Conservation (phyloP, 2,329 filamentous ascomycete species). For the Hypoxylon sp. region DNA sequence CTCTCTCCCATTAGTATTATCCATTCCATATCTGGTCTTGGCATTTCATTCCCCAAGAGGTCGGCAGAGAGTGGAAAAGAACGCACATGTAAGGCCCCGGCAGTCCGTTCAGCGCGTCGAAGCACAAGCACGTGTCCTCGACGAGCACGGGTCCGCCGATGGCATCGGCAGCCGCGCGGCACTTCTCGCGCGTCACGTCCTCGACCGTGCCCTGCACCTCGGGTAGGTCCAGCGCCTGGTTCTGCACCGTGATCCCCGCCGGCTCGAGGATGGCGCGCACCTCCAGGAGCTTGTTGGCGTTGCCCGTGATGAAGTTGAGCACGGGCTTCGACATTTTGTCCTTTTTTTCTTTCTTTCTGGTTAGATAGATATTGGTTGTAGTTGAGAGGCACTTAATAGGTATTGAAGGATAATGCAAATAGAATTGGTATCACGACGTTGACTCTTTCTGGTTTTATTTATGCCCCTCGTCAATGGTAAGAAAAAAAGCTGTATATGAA, state of each 20-base stretch:
- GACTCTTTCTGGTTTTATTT: background rate
- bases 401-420: too few species aligned
- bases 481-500: constrained; percentile 21
- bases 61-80: constrained; percentile 2
- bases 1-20: too few species aligned
- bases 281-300: constrained; percentile 91
- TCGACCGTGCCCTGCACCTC: constrained; percentile 94
- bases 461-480: background rate
- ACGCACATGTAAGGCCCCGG: constrained; percentile 95
- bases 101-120: constrained; percentile 87
- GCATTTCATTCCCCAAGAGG: background rate
- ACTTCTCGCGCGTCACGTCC: constrained; percentile 90
- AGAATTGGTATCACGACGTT: too few species aligned
- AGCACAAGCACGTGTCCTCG: constrained; percentile 95
- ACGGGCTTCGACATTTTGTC: constrained; percentile 49
- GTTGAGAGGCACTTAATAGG: too few species aligned
- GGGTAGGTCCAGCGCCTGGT: constrained; percentile 78
- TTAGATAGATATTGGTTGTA: too few species aligned
- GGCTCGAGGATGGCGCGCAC: constrained; percentile 85
- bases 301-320: constrained; percentile 95
- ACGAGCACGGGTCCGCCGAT: constrained; percentile 84
- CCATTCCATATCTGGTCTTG: too few species aligned
- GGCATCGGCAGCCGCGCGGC: constrained; percentile 77
- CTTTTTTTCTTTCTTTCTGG: too few species aligned
- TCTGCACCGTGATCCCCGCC: constrained; percentile 73